phyloP scores from a whole-genome alignment of 768 basidiomycete genomes.

The Tephrocybe sp. region DNA sequence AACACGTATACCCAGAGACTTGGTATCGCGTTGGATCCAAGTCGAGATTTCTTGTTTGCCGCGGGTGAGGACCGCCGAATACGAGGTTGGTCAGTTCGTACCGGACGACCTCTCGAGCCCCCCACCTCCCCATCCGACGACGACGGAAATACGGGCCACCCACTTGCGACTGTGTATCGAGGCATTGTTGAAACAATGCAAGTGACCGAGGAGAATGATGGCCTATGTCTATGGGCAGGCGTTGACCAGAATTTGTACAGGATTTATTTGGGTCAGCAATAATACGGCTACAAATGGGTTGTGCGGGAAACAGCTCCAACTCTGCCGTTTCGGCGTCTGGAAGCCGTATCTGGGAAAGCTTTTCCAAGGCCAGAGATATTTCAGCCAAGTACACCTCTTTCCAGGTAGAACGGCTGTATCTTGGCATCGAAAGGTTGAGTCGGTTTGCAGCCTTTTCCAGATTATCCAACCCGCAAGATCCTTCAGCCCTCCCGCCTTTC shows the following conservation, averaged over 20 bases:
- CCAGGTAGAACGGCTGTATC: no score
- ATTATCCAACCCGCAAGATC: not conserved
- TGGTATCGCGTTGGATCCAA: slow-evolving; percentile 57
- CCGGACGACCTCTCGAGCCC: slow-evolving; percentile 41
- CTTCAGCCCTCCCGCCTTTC: no score
- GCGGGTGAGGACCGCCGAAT: slow-evolving; percentile 65
- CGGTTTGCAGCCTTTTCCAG: no score
- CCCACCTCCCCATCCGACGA: not conserved
- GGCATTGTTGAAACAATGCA: slow-evolving; percentile 47
- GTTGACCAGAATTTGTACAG: slow-evolving; percentile 43
- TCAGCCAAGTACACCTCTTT: no score
- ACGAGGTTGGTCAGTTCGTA: slow-evolving; percentile 66
- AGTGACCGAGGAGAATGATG: slow-evolving; percentile 39
- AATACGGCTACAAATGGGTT: no score
- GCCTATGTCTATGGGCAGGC: slow-evolving; percentile 52
- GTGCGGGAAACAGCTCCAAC: no score
- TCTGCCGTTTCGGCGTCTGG: no score
- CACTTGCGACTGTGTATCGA: slow-evolving; percentile 33
- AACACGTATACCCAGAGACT: slow-evolving; percentile 50
- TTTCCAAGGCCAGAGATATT: no score
- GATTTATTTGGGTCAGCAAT: slow-evolving; percentile 36
- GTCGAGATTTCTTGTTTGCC: slow-evolving; percentile 59
- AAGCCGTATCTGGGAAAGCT: no score
- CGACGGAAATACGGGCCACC: slow-evolving; percentile 19
- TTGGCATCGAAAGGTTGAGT: no score